Evolutionary conservation across 1,284 basidiomycete species (phyloP).

Genomic region (Heterobasidion parviporum): DNA sequence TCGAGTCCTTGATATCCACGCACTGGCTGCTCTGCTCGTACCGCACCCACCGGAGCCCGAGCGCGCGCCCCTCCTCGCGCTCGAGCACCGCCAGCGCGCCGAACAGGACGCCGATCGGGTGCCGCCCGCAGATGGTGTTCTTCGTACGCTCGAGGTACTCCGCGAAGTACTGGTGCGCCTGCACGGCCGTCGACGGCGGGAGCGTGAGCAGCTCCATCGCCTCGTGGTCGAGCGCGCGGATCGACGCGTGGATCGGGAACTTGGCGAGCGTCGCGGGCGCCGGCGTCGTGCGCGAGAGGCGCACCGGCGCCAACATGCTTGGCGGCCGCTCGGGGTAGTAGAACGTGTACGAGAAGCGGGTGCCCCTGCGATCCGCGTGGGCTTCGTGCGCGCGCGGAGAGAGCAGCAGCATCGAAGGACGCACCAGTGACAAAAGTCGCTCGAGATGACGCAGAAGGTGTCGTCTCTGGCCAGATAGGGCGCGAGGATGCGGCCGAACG

Average conservation of each 20-base stretch:
- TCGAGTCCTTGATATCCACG: slow-evolving; percentile 63
- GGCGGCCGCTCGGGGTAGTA: slow-evolving; percentile 73
- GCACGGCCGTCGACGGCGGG: slow-evolving; percentile 40
- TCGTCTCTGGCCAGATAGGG: slow-evolving; percentile 71
- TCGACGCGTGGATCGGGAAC: slow-evolving; percentile 63
- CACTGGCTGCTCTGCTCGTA: slow-evolving; percentile 91
- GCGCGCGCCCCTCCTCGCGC: slow-evolving; percentile 28
- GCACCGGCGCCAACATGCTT: slow-evolving; percentile 36
- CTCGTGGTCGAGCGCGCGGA: slow-evolving; percentile 68
- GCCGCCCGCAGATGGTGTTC: slow-evolving; percentile 96
- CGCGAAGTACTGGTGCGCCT: slow-evolving; percentile 60
- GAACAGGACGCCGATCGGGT: slow-evolving; percentile 90
- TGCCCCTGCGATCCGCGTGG: slow-evolving; percentile 53
- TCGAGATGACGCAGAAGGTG: slow-evolving; percentile 88
- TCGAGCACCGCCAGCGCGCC: slow-evolving; percentile 66
- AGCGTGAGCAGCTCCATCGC: slow-evolving; percentile 70
- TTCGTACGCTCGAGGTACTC: slow-evolving; percentile 75
- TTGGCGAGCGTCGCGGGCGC: slow-evolving; percentile 30
- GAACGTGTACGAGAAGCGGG: slow-evolving; percentile 83
- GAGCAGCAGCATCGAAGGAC: slow-evolving; percentile 23
- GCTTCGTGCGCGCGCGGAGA: not conserved
- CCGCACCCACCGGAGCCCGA: slow-evolving; percentile 67
- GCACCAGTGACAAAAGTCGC: slow-evolving; percentile 98
- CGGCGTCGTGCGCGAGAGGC: slow-evolving; percentile 37
- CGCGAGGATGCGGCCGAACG: slow-evolving; percentile 67